Conservation (phyloP, 345 rosid genomes). For the Melastoma malabathricum region DNA sequence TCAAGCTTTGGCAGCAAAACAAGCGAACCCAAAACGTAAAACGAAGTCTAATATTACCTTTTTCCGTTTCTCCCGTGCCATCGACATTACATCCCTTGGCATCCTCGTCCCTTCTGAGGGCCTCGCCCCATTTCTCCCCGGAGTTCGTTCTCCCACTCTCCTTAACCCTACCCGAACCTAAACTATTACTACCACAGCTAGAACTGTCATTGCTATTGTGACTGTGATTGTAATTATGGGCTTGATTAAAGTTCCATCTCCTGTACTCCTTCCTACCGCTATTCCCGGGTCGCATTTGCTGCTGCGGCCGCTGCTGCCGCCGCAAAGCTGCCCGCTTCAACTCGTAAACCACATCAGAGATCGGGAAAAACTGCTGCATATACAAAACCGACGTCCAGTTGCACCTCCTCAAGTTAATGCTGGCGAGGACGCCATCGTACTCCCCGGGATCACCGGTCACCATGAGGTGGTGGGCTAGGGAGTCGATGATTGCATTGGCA, state of each 20-base stretch:
- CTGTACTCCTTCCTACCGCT: slow-evolving; percentile 35
- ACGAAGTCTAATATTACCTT: too few relatives aligned
- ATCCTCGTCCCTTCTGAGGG: too few relatives aligned
- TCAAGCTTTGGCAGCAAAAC: too few relatives aligned
- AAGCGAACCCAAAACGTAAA: too few relatives aligned
- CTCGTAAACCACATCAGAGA: slow-evolving; percentile 37
- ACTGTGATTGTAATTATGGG: too few relatives aligned
- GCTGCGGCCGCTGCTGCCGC: slow-evolving; percentile 18
- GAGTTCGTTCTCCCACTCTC: too few relatives aligned
- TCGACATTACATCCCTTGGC: too few relatives aligned
- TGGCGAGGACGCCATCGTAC: slow-evolving; percentile 39
- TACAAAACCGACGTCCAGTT: slow-evolving; percentile 63
- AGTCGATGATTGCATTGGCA: slow-evolving; percentile 78
- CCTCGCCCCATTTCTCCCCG: too few relatives aligned
- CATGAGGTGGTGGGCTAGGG: slow-evolving; percentile 53
- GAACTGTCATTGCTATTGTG: too few relatives aligned
- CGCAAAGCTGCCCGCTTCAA: slow-evolving; percentile 61
- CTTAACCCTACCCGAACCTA: too few relatives aligned
- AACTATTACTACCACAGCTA: too few relatives aligned
- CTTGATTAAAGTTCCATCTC: slow-evolving; percentile 18
- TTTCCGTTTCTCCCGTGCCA: too few relatives aligned
- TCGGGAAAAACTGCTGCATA: slow-evolving; percentile 73
- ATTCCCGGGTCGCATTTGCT: slow-evolving; percentile 16
- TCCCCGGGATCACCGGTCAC: slow-evolving; percentile 60
- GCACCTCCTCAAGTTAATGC: slow-evolving; percentile 64